Percentiles rank a stretch among this genome's conserved stretches.
Conservation (phyloP, 176 grass and related monocot species). For the Lolium multiflorum region DNA sequence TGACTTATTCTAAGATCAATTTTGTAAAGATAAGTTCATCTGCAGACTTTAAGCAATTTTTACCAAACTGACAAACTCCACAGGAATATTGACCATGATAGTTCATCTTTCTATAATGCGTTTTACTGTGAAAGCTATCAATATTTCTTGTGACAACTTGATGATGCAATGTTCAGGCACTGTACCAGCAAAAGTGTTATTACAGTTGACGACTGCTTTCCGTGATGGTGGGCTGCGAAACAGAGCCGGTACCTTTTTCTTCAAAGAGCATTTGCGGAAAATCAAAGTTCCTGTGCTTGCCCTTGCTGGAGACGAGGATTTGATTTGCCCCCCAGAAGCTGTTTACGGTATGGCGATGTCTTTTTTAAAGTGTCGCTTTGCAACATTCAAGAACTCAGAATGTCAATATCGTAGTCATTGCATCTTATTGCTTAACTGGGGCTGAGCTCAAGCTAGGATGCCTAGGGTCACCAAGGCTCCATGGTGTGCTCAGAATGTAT, state of each 20-base stretch:
- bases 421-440: background rate
- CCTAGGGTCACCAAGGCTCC: background rate
- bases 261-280: slow-evolving; percentile 76
- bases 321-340: slow-evolving; percentile 92
- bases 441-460: slow-evolving; percentile 6
- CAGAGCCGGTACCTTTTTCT: slow-evolving; percentile 69
- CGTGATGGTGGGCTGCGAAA: slow-evolving; percentile 78
- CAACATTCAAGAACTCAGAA: background rate
- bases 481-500: background rate
- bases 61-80: background rate
- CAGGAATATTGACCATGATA: background rate
- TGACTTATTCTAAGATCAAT: slow-evolving; percentile 10
- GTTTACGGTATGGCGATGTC: slow-evolving; percentile 61
- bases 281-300: slow-evolving; percentile 80
- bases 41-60: slow-evolving; percentile 12
- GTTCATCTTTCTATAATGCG: slow-evolving; percentile 33
- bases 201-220: slow-evolving; percentile 86
- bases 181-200: slow-evolving; percentile 87
- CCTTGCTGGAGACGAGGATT: slow-evolving; percentile 85
- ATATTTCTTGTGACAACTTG: slow-evolving; percentile 34
- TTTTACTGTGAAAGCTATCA: slow-evolving; percentile 25
- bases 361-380: slow-evolving; percentile 26
- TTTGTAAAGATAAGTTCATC: slow-evolving; percentile 11
- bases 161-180: slow-evolving; percentile 64
- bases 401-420: background rate